Evolutionary conservation across 768 basidiomycete genomes (phyloP), one percentile per base, ranked within the genome.

Genomic region (Lentinula sp.): DNA sequence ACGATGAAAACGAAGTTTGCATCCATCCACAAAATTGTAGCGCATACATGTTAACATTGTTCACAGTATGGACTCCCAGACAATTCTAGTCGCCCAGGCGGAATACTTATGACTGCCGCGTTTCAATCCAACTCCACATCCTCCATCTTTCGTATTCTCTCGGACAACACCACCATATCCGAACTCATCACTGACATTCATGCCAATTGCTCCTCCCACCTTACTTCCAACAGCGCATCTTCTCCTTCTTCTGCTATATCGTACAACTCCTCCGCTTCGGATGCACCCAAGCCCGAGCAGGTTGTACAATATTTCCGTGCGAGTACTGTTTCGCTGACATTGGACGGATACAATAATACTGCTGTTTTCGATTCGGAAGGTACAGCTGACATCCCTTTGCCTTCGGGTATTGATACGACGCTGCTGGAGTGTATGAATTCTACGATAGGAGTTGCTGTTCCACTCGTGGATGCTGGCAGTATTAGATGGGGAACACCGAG

Each of bases 301-400:
- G 66, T 71, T n/a, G 68, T 86, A 5, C 81, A 86, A 58, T 87
- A 87, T 65, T 87, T 80, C 66, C 83, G 86, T 32, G 78, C 83
- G 0, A 82, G 80, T 64, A 81, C 78, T 43, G 76, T 82, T 32
- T 80, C 76, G 4, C 76, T 87, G 6, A 78, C 80, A 0, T 73
- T 86, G 6, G 80, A 86, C 52, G 82, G 80, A 1, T 87, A 86
- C 69, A 85, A 86, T 65, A 79, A 86, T 65, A 79, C 81, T 0
- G 80, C 78, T 3, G 80, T 78, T 2, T 70, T 82, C 40, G 67
- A 67, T 21, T 46, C 67, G 1, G 66, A 77, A 54, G 63, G 68
- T 7, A 63, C 70, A 0, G 61, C 75, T 0, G 71, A 76, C 51
- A 67, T 76, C 0, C 71, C 76, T 10, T 70, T 84, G 8, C 85